Evolutionary conservation across 805 yeast species (phyloP).

Genomic region (Maudiozyma barnettii): DNA sequence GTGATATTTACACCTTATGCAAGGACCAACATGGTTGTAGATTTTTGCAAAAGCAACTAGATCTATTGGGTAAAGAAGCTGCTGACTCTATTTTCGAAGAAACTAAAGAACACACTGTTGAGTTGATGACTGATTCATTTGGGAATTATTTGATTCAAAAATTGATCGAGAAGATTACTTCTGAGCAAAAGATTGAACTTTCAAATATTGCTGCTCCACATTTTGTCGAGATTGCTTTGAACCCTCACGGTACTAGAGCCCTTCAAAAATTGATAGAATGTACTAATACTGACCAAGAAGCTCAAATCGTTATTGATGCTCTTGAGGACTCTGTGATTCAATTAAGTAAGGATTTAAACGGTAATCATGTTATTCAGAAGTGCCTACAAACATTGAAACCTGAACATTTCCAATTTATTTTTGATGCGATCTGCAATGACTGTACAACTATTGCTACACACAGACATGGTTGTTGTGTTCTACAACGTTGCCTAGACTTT

Average conservation of each 20-base stretch:
- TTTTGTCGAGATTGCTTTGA: conserved; percentile 71
- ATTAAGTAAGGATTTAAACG: conserved; percentile 82
- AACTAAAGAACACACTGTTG: conserved; percentile 66
- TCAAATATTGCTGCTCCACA: conserved; percentile 65
- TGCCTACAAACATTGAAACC: conserved; percentile 65
- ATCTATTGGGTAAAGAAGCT: conserved; percentile 48
- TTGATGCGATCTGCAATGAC: conserved; percentile 68
- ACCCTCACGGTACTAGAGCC: conserved; percentile 95
- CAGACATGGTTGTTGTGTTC: conserved; percentile 94
- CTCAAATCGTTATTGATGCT: conserved; percentile 48
- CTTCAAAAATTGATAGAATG: conserved; percentile 87
- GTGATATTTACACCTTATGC: conserved; percentile 71
- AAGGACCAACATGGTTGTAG: conserved; percentile 97
- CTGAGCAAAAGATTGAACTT: conserved; percentile 58
- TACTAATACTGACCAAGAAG: conserved; percentile 61
- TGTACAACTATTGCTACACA: conserved; percentile 84
- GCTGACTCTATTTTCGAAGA: conserved; percentile 75
- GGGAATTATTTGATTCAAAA: conserved; percentile 96
- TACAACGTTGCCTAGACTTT: conserved; percentile 89
- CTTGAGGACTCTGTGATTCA: conserved; percentile 64
- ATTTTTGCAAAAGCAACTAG: conserved; percentile 80
- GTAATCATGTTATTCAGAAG: conserved; percentile 77
- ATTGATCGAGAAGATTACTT: conserved; percentile 63
- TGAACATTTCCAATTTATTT: conserved; percentile 75
- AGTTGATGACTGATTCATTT: conserved; percentile 89